Percentiles rank a stretch among this genome's conserved stretches.
Evolutionary conservation across 192 early-diverging fungal species (phyloP).

Genomic region (Pilaira anomala): DNA sequence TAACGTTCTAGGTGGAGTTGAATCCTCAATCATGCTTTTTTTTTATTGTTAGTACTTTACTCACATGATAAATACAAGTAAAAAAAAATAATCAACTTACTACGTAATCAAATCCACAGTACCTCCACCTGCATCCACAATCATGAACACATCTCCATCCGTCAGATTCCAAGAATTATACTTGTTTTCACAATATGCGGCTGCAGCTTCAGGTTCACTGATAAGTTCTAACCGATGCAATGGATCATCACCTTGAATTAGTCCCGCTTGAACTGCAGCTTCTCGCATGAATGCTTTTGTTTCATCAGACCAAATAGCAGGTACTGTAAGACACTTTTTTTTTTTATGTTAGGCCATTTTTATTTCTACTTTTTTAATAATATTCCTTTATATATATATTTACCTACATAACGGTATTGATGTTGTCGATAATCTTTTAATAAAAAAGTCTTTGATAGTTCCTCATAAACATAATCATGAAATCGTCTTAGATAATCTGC

Average conservation of each 20-base stretch:
- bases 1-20: conserved; percentile 35
- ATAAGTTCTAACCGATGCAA: conserved; percentile 40
- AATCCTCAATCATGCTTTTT: conserved; percentile 20
- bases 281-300: conserved; percentile 43
- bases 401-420: conserved; percentile 26
- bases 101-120: conserved; percentile 52
- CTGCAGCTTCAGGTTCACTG: conserved; percentile 45
- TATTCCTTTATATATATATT: neutral
- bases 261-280: conserved; percentile 41
- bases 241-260: conserved; percentile 38
- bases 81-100: conserved; percentile 46
- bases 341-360: conserved; percentile 39
- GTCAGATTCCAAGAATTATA: conserved; percentile 38
- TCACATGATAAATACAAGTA: conserved; percentile 30
- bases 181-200: conserved; percentile 43
- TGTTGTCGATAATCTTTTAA: conserved; percentile 12
- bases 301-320: conserved; percentile 49
- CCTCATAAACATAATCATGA: conserved; percentile 8
- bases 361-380: conserved; percentile 28
- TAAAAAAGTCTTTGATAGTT: neutral
- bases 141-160: conserved; percentile 43
- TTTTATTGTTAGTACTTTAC: neutral
- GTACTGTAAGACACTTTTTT: conserved; percentile 48
- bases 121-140: conserved; percentile 51
- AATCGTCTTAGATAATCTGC: conserved; percentile 8